A percentile compares a stretch with the other conserved stretches of the same genome.
These are phyloP conservation scores for Prunella vulgaris DNA, from an alignment of 257 asterid genomes.

Conservation along the genomic window DNA sequence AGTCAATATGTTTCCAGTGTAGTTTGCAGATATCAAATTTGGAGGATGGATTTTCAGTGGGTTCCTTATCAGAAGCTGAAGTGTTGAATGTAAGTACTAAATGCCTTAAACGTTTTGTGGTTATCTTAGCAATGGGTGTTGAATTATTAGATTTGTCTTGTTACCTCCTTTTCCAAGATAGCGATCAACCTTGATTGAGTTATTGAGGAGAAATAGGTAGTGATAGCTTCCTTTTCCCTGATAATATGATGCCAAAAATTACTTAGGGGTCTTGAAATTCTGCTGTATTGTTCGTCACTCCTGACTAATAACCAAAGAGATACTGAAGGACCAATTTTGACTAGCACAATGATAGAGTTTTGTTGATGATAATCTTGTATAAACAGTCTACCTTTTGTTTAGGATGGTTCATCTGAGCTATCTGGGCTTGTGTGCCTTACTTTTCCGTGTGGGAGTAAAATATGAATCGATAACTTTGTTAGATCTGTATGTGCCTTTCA, in stretches of 20 bases:
- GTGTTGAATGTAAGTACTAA: constrained; percentile 47
- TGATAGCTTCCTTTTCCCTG: background rate
- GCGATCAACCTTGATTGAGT: constrained; percentile 4
- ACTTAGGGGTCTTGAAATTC: background rate
- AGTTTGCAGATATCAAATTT: constrained; percentile 52
- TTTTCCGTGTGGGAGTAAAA: too few relatives aligned
- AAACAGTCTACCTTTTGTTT: too few relatives aligned
- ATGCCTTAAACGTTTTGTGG: background rate
- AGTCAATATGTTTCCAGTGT: constrained; percentile 36
- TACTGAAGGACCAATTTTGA: too few relatives aligned
- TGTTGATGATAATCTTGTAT: too few relatives aligned
- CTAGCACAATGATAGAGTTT: too few relatives aligned
- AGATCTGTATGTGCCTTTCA: too few relatives aligned
- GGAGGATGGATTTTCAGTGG: constrained; percentile 57
- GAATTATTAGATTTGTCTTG: background rate
- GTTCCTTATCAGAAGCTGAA: constrained; percentile 71
- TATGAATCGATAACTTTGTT: too few relatives aligned
- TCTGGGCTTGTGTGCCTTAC: too few relatives aligned
- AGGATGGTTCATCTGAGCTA: too few relatives aligned
- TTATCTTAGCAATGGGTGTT: background rate
- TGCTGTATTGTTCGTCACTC: too few relatives aligned
- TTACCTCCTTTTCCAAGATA: background rate
- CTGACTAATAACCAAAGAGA: too few relatives aligned
- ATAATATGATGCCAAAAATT: constrained; percentile 19
- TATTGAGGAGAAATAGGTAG: constrained; percentile 23